Base-by-base conservation (phyloP, 768 basidiomycete species). In the Chalciporus piperatus region DNA sequence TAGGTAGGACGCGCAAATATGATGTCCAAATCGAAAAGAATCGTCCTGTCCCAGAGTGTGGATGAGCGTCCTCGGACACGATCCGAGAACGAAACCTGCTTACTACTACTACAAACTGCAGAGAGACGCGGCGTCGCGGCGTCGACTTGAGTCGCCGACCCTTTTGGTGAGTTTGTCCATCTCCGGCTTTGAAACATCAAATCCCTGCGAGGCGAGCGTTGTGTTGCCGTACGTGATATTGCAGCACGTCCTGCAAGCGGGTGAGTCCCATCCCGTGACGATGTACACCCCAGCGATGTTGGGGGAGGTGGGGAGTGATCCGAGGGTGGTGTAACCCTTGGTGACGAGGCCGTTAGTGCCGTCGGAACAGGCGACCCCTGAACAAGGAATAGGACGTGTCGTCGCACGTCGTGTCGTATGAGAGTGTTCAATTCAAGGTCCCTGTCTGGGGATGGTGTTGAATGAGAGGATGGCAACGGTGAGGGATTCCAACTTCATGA, bases 151-250 rank as follows among this genome's bases (percentile, higher is more conserved):
- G 54, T 67, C 1, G 74, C 82, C 57, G 78, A 70, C 28, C 66
- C 69, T 47, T 67, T n/a, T 64, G 13, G 80, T 82, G 50, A 83
- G 63, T 32, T 60, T 58, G 52, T 82, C 73, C 78, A 82, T 76
- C 17, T 79, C 79, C n/a, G 52, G 60, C 52, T 73, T 51, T 1
- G 77, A 73, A 22, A 81, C 66, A 50, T 77, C 78, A 61, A 78
- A 81, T 12, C 70, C 74, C 12, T 46, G 47, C n/a, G 6, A 40
- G 17, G 59, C 57, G n/a, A 20, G 47, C 6, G 48, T 59, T n/a
- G 39, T 57, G 28, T 33, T 57, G n/a, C 51, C 57, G 51, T 60
- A 59, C 10, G 59, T 65, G 23, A 66, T 43, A 9, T 9, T 27
- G 27, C 6, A 70, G 33, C 70, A 72, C 17, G 64, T 64, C 8